Evolutionary conservation across 2,329 filamentous ascomycete genomes (phyloP), one percentile per base, ranked within the genome.

Genomic region (Apiospora arundinis): DNA sequence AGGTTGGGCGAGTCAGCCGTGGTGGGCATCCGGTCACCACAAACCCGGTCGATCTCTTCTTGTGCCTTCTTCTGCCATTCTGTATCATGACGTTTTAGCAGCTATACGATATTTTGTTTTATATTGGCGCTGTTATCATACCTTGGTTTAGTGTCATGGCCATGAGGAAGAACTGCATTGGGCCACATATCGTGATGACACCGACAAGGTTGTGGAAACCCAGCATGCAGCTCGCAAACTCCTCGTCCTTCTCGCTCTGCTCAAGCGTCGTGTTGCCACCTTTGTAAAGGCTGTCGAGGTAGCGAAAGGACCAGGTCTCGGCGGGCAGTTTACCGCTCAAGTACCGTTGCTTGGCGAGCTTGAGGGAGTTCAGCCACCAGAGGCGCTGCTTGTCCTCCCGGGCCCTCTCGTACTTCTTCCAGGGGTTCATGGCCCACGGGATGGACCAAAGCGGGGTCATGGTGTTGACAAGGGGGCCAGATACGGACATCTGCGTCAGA

Each of bases 31-130:
- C 85, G 82, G 71, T 87, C 83, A 21, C 87, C 87, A 70, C 86
- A 88, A 1, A 89, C 86, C 11, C 82, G 79, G 74, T 91, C 89
- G 18, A 91, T 83, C 77, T 91, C 88, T 65, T 85, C 86, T 76
- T 90, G 88, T 6, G 86, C 84, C 75, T 84, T 85, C 70, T 76
- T 80, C 75, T 88, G 84, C 83, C 87, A 88, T 74, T 85, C 83
- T 69, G 32, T 63, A 12, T 7, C 9, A 40, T n/a, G 28, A 7
- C 2, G 9, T 32, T n/a, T 67, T 14, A 46, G 40, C 14, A 32
- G 16, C 18, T 0, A 4, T 18, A 14, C 8, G 9, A 44, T 44
- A n/a, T 7, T 12, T 40, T 23, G 28, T 42, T 21, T 0, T 9
- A 21, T 42, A 25, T 42, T 14, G 32, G 21, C 23, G 21, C 0